Percentiles rank a stretch among this genome's conserved stretches.
These are phyloP conservation scores for Ulota crispa DNA, from an alignment of 225 moss, liverwort and hornwort species.

Conservation along the genomic window DNA sequence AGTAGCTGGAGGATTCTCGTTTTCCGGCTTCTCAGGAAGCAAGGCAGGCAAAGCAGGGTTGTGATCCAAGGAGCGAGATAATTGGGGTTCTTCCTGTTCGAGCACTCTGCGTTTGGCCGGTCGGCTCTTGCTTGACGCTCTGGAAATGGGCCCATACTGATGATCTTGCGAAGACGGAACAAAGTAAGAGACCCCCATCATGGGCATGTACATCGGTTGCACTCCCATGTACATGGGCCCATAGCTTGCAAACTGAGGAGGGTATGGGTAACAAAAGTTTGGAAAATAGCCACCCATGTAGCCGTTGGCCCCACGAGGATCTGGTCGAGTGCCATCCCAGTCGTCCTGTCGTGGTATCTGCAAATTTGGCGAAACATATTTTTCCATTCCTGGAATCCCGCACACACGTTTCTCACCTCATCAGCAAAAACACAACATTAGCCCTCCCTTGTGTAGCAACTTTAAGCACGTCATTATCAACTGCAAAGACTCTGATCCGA, in stretches of 20 bases:
- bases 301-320: slow-evolving; percentile 7
- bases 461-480: not conserved
- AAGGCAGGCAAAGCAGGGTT: not conserved
- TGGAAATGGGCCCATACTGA: slow-evolving; percentile 6
- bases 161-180: not conserved
- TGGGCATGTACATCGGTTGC: slow-evolving; percentile 34
- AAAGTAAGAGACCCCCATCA: slow-evolving; percentile 31
- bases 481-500: not conserved
- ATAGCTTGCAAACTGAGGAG: slow-evolving; percentile 26
- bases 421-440: not conserved
- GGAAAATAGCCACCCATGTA: slow-evolving; percentile 21
- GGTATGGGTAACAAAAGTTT: slow-evolving; percentile 28
- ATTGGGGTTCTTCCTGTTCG: not conserved
- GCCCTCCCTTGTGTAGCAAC: not conserved
- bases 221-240: slow-evolving; percentile 24
- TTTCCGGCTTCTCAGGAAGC: not conserved
- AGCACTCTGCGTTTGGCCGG: slow-evolving; percentile 14
- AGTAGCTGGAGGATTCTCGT: not conserved
- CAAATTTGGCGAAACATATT: not conserved
- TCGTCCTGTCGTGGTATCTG: slow-evolving; percentile 22
- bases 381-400: slow-evolving; percentile 19
- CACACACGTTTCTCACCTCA: not conserved
- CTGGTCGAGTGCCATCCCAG: not conserved
- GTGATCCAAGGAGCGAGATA: not conserved
- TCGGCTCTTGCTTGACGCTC: slow-evolving; percentile 20